Evolutionary conservation across 495 filamentous ascomycete genomes (phyloP).

Genomic region (Durotheca rogersii): DNA sequence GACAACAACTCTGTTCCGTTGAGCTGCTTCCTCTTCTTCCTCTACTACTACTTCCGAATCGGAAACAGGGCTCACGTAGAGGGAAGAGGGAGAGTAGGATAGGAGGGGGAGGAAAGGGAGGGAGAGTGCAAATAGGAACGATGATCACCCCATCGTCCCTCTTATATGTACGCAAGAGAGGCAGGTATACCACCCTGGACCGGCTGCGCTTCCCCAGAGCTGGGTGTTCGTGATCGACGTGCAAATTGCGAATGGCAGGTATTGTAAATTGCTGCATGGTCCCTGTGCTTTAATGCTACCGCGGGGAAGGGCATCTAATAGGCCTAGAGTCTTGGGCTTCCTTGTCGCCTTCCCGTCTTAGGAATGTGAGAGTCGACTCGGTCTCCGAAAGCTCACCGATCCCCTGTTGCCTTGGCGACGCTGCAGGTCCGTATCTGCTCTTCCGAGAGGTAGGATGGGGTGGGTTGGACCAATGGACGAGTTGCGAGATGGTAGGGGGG

Average conservation of each 20-base stretch:
- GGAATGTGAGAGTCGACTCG: constrained; percentile 8
- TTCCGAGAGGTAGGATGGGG: constrained; percentile 6
- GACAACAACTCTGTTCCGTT: too few species aligned
- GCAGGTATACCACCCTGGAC: neutral
- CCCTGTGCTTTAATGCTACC: constrained; percentile 17
- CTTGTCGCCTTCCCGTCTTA: constrained; percentile 24
- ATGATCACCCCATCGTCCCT: neutral
- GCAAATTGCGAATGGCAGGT: constrained; percentile 20
- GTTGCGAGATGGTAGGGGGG: constrained; percentile 10
- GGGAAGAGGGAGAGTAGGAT: constrained; percentile 3
- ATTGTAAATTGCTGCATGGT: constrained; percentile 10
- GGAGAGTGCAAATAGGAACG: neutral
- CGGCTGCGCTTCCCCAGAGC: constrained; percentile 9
- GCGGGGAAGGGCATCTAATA: constrained; percentile 19
- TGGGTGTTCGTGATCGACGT: constrained; percentile 21
- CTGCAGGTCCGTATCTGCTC: neutral
- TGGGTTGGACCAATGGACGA: constrained; percentile 9
- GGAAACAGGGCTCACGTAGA: neutral
- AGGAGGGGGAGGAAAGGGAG: neutral
- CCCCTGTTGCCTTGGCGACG: constrained; percentile 27
- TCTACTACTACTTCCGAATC: too few species aligned
- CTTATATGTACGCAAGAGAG: constrained; percentile 17
- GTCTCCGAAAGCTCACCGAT: constrained; percentile 2
- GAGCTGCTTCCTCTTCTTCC: too few species aligned
- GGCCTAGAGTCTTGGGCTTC: constrained; percentile 12